Evolutionary conservation across 257 asterid genomes (phyloP).

Genomic region (Capsicum baccatum): DNA sequence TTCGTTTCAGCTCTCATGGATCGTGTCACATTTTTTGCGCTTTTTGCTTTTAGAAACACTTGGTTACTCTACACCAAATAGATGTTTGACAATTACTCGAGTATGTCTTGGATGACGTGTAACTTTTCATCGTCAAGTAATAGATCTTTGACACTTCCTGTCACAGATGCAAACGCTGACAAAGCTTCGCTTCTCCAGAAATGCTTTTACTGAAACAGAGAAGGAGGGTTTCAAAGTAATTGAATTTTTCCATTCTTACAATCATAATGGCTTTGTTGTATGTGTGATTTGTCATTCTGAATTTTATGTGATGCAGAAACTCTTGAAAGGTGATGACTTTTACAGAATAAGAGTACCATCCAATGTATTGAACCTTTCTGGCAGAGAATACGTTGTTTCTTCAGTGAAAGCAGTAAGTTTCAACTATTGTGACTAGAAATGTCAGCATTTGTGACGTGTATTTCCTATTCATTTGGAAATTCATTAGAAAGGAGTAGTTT

Average conservation of each 20-base stretch:
- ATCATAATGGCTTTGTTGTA: neutral
- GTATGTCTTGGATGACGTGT: neutral
- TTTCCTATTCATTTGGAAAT: neutral
- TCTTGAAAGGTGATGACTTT: constrained; percentile 86
- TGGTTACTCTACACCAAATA: neutral
- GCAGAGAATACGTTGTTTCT: constrained; percentile 73
- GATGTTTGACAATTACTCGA: neutral
- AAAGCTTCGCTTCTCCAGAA: constrained; percentile 94
- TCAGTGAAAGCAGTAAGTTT: constrained; percentile 88
- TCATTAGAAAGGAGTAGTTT: constrained; percentile 5
- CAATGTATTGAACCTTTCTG: constrained; percentile 72
- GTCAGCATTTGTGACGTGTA: constrained; percentile 1
- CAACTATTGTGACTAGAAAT: neutral
- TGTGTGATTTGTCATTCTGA: constrained; percentile 21
- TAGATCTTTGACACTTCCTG: constrained; percentile 16
- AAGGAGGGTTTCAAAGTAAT: constrained; percentile 77
- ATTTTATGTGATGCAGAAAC: constrained; percentile 59
- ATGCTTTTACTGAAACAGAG: constrained; percentile 62
- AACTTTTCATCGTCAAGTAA: neutral
- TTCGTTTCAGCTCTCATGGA: neutral
- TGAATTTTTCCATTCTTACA: constrained; percentile 14
- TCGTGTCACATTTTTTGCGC: neutral
- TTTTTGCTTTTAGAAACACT: neutral
- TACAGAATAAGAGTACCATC: constrained; percentile 86
- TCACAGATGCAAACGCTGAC: constrained; percentile 70